Conservation (phyloP, 805 yeast genomes). For the Dipodascus geniculatus region DNA sequence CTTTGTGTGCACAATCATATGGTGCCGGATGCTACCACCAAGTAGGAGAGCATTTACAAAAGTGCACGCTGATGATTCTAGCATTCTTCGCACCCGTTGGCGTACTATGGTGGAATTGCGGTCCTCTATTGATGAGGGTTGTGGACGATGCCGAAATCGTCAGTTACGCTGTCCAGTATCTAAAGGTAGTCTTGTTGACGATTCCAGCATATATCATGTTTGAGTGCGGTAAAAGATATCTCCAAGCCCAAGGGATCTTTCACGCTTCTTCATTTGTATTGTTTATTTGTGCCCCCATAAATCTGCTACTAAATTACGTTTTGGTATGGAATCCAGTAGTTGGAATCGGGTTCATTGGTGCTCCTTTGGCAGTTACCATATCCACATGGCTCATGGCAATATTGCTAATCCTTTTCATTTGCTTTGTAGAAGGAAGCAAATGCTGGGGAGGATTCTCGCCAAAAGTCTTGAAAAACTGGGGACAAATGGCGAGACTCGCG, state of each 20-base stretch:
- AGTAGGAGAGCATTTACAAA: conserved; percentile 66
- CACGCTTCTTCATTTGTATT: conserved; percentile 70
- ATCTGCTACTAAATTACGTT: conserved; percentile 51
- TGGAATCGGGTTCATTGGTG: conserved; percentile 73
- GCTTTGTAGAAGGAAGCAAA: conserved; percentile 40
- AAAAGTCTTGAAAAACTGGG: conserved; percentile 45
- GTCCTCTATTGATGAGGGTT: conserved; percentile 29
- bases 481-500: conserved; percentile 45
- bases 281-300: conserved; percentile 58
- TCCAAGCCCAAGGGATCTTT: conserved; percentile 81
- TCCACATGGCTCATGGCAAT: conserved; percentile 63
- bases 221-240: conserved; percentile 69
- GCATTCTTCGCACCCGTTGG: conserved; percentile 38
- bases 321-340: conserved; percentile 59
- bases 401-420: conserved; percentile 42
- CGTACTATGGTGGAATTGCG: conserved; percentile 52
- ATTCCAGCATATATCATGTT: conserved; percentile 70
- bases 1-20: conserved; percentile 75
- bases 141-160: conserved; percentile 45
- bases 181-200: conserved; percentile 50
- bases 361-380: conserved; percentile 64
- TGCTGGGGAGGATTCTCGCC: conserved; percentile 48
- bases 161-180: conserved; percentile 42
- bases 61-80: conserved; percentile 54
- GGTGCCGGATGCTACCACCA: conserved; percentile 61